Conservation (phyloP, 2,329 filamentous ascomycete species). For the Sporothrix dimorphospora region DNA sequence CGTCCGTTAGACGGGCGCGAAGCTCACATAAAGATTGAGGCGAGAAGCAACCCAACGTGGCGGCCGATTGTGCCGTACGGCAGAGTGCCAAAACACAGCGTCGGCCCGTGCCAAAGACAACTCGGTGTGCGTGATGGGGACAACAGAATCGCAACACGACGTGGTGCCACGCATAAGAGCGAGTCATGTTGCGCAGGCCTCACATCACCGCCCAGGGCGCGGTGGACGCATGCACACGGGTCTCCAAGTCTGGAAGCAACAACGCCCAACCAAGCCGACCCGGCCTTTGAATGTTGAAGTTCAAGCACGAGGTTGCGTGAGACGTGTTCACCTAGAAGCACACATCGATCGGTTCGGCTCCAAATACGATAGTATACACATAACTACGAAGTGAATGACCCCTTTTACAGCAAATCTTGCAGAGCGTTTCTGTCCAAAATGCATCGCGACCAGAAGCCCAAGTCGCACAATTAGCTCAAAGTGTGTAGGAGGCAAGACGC, state of each 20-base stretch:
- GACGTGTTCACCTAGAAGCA: not conserved
- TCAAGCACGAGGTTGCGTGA: not conserved
- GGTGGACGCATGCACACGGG: not conserved
- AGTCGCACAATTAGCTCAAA: not conserved
- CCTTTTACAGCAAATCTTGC: not conserved
- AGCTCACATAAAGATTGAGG: not conserved
- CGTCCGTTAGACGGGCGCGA: no score
- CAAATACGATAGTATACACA: not conserved
- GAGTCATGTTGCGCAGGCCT: not conserved
- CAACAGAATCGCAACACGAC: not conserved
- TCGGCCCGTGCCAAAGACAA: no score
- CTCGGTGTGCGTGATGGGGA: not conserved
- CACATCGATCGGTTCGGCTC: not conserved
- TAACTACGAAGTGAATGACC: not conserved
- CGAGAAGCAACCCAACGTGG: not conserved
- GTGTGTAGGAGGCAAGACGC: conserved; percentile 26
- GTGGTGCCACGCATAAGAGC: not conserved
- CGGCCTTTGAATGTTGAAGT: not conserved
- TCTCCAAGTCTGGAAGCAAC: not conserved
- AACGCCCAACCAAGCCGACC: not conserved
- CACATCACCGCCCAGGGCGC: not conserved
- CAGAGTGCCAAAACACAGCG: not conserved
- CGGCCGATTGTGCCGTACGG: not conserved
- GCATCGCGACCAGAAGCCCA: not conserved
- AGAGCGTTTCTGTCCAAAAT: not conserved